phyloP scores from a whole-genome alignment of 345 rosid genomes.

The Eucalyptus polyanthemos region DNA sequence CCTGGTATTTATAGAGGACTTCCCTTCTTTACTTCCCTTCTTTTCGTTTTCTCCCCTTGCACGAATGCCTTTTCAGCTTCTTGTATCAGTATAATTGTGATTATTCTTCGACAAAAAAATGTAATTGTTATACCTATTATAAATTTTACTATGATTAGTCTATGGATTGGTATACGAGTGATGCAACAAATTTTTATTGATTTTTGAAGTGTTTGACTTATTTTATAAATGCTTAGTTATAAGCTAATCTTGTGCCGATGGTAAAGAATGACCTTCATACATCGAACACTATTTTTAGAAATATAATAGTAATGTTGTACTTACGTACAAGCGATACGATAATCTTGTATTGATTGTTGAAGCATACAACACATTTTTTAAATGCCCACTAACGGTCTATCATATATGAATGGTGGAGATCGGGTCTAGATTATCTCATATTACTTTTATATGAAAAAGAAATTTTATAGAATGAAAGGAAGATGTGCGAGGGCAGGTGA shows the following conservation, averaged over 20 bases:
- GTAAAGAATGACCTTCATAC: background rate
- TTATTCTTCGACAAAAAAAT: background rate
- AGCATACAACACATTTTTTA: background rate
- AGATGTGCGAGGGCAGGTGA: background rate
- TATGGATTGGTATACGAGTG: background rate
- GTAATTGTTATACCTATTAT: background rate
- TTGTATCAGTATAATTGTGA: background rate
- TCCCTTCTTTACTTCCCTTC: background rate
- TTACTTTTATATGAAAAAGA: background rate
- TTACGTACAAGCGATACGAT: background rate
- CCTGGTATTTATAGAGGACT: background rate
- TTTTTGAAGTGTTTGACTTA: background rate
- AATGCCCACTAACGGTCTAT: background rate
- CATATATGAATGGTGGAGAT: background rate
- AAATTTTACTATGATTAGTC: background rate
- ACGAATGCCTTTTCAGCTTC: background rate
- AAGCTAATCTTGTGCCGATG: background rate
- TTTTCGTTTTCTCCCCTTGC: background rate
- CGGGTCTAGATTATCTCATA: background rate
- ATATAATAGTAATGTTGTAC: background rate
- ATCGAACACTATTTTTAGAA: background rate
- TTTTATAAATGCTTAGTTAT: background rate
- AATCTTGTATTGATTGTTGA: background rate
- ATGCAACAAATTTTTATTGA: background rate
- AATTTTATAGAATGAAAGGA: background rate